Base-by-base conservation (phyloP, 192 early-diverging fungal genomes). In the Backusella luteola region DNA sequence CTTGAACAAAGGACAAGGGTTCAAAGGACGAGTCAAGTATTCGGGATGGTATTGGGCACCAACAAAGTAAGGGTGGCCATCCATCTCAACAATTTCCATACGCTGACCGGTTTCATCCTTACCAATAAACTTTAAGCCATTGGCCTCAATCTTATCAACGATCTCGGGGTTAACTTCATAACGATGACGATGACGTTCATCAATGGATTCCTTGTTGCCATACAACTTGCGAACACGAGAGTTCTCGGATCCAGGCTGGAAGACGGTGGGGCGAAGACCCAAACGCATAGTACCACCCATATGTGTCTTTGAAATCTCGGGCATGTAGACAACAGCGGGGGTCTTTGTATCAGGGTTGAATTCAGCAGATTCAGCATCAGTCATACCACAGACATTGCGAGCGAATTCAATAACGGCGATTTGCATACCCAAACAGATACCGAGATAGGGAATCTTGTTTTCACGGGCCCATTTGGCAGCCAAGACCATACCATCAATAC, bases 31-130 rank as follows among this genome's bases (percentile, higher is more conserved):
- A 36, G 96, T 98, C 69, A 97, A 87, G 87, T 96, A 97, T 84
- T 99, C 98, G n/a, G 98, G 98, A 75, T 99, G 98, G 82, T 92
- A 98, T 89, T 99, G 98, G 23, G 88, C 90, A 71, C 90, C 98
- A 36, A 99, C 92, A 87, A 92, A 99, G 86, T 91, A 99, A 11
- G 97, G 96, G 80, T 99, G 98, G 73, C 89, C 69, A 14, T 71
- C 82, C 63, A 94, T 71, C 89, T 99, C 98, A 38, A 98, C 75
- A 73, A 99, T 95, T 87, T 98, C 97, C 98, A 99, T 99, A 71
- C 98, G 95, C 84, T 98, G 89, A 41, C 95, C 96, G 49, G 93
- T 94, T 77, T 97, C 95, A 74, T 99, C 97, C 63, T 93, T 89
- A 71, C 96, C 97, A 52, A 98, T 89, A 87, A 98, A 98, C n/a